Evolutionary conservation across 1,284 basidiomycete genomes (phyloP).

Genomic region (Ganoderma resinaceum): DNA sequence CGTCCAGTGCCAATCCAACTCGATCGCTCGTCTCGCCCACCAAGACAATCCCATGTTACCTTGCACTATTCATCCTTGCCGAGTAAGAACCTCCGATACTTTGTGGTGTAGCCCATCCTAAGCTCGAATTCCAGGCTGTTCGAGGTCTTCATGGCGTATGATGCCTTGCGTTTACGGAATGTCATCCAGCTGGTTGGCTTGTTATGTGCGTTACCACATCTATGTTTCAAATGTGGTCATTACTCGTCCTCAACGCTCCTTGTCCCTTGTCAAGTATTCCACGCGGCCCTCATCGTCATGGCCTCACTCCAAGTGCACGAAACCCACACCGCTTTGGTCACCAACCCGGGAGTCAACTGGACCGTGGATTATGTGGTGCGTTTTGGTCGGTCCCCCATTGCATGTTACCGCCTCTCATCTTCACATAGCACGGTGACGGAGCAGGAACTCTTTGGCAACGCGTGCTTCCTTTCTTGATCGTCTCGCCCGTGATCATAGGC

Average conservation of each 20-base stretch:
- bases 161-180: slow-evolving; percentile 77
- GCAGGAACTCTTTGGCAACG: slow-evolving; percentile 49
- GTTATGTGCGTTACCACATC: slow-evolving; percentile 52
- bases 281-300: slow-evolving; percentile 73
- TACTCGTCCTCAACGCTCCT: neutral
- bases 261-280: slow-evolving; percentile 62
- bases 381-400: neutral
- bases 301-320: slow-evolving; percentile 79
- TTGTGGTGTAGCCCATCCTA: slow-evolving; percentile 1
- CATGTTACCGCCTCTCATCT: neutral
- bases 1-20: neutral
- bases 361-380: slow-evolving; percentile 27
- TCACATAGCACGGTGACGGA: slow-evolving; percentile 42
- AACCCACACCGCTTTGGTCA: slow-evolving; percentile 65
- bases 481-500: slow-evolving; percentile 48
- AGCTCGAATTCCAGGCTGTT: slow-evolving; percentile 57
- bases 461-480: slow-evolving; percentile 52
- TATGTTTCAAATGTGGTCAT: neutral
- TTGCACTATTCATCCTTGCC: slow-evolving; percentile 81
- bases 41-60: slow-evolving; percentile 84
- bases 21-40: slow-evolving; percentile 12
- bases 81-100: slow-evolving; percentile 55
- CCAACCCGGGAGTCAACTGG: slow-evolving; percentile 24
- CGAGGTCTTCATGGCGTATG: slow-evolving; percentile 75
- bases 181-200: slow-evolving; percentile 80